Base-by-base conservation (phyloP, 768 basidiomycete genomes). In the Serendipita indica region DNA sequence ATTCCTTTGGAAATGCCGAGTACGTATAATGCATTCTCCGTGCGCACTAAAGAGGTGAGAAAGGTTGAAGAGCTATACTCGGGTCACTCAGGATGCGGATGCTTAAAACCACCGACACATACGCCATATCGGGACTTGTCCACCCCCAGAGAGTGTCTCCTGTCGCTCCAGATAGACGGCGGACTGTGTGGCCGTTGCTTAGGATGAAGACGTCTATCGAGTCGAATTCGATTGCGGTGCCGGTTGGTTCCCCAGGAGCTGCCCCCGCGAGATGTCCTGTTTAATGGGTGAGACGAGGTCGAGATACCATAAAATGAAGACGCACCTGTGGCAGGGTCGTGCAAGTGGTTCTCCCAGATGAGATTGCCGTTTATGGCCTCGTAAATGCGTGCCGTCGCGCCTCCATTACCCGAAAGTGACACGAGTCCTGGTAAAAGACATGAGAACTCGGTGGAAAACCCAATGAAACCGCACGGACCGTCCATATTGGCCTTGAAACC, bases 331-430 rank as follows among this genome's bases (percentile, higher is more conserved):
- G 69, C 65, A 0, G 74, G 73, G 22, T 68, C 64, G 57, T 86
- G 81, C 1, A 93, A 67, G 12, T 73, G 73, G 39, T 73, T 77
- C 68, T 97, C 91, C 58, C 81, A 72, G 2, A 84, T 43, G 28
- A 89, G 73, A 52, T 77, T 68, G 1, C 91, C 92, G 0, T 78
- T 81, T 1, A 70, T 64, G 2, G 73, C 69, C 35, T 89, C 81
- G 65, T 91, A 83, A 2, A 79, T 68, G 20, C 90, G 80, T 18
- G 89, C 71, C 1, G 73, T 84, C 2, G 83, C 73, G 7, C 83
- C 87, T 1, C 80, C 81, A 1, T 81, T 75, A 6, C 89, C 89
- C 43, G 92, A 92, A 20, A 94, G 72, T 2, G 84, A 72, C 32
- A 81, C 77, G 37, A 93, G 70, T 34, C 73, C 90, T 90, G 58